phyloP scores from a whole-genome alignment of 2,329 filamentous ascomycete species.

The Cladosporium austrohemisphaericum region DNA sequence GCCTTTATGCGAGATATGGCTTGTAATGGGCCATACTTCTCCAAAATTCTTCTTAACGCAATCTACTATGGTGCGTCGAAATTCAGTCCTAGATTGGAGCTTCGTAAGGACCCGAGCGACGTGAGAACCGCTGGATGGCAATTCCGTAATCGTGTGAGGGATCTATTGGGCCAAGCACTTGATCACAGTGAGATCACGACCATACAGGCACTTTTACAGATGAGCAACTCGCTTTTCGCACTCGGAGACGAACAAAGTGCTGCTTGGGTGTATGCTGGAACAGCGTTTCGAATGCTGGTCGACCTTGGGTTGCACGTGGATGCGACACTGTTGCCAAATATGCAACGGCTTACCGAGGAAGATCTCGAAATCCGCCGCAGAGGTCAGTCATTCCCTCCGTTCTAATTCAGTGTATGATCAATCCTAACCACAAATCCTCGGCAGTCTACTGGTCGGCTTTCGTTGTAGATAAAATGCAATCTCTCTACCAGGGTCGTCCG shows the following conservation, averaged over 20 bases:
- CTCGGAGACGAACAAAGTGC: slow-evolving; percentile 24
- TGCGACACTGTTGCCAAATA: slow-evolving; percentile 31
- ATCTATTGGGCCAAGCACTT: slow-evolving; percentile 8
- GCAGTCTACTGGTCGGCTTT: slow-evolving; percentile 12
- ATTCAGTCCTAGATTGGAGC: slow-evolving; percentile 3
- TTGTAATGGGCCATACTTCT: slow-evolving; percentile 7
- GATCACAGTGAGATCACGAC: slow-evolving; percentile 8
- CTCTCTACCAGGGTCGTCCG: slow-evolving; percentile 9
- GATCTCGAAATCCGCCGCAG: slow-evolving; percentile 11
- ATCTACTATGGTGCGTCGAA: slow-evolving; percentile 12
- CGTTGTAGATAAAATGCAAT: slow-evolving; percentile 14
- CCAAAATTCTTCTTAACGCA: slow-evolving; percentile 11
- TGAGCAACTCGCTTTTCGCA: slow-evolving; percentile 8
- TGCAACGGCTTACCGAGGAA: slow-evolving; percentile 24
- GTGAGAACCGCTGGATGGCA: slow-evolving; percentile 10
- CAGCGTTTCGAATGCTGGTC: slow-evolving; percentile 9
- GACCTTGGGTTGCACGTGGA: slow-evolving; percentile 23
- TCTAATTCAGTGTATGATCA: neutral
- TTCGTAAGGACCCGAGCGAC: slow-evolving; percentile 9
- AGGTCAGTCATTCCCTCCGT: neutral
- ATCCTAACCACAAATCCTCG: too few relatives aligned
- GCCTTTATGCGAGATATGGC: slow-evolving; percentile 24
- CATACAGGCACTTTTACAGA: slow-evolving; percentile 8
- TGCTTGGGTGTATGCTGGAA: slow-evolving; percentile 10
- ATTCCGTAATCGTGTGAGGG: slow-evolving; percentile 7